A percentile compares a stretch with the other conserved stretches of the same genome.
Conservation (phyloP, 208 protist species). For the Balamuthia mandrillaris region DNA sequence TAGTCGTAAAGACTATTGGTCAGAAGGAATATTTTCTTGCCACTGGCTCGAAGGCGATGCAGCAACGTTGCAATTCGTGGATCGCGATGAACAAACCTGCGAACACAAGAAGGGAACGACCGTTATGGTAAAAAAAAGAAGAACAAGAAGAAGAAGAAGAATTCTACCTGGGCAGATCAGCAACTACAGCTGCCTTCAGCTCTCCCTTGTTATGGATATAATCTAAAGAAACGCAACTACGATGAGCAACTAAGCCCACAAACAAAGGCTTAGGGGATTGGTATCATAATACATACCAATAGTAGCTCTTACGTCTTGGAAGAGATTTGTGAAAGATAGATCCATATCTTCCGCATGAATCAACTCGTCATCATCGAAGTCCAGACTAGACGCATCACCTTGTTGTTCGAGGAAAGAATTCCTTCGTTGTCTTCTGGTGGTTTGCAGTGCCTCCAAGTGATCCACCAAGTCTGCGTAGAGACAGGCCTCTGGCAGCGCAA, state of each 20-base stretch:
- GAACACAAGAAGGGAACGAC: no score
- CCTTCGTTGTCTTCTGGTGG: neutral
- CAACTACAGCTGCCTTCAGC: slow-evolving; percentile 49
- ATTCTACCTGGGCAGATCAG: slow-evolving; percentile 52
- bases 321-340: slow-evolving; percentile 46
- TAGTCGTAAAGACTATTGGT: no score
- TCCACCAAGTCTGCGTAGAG: slow-evolving; percentile 55
- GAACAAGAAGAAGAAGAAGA: no score
- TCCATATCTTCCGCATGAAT: neutral
- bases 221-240: slow-evolving; percentile 14
- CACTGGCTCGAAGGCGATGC: slow-evolving; percentile 42
- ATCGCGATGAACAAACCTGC: slow-evolving; percentile 52
- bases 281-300: neutral
- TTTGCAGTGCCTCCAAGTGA: slow-evolving; percentile 17
- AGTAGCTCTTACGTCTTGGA: slow-evolving; percentile 50
- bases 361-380: neutral
- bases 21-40: slow-evolving; percentile 47
- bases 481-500: slow-evolving; percentile 58
- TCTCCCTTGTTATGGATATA: slow-evolving; percentile 48
- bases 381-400: neutral
- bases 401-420: no score
- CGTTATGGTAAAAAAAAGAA: no score
- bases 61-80: slow-evolving; percentile 39
- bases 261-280: neutral
- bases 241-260: neutral